Conservation (phyloP, 1,284 basidiomycete genomes). For the Phenoliferia sp. region DNA sequence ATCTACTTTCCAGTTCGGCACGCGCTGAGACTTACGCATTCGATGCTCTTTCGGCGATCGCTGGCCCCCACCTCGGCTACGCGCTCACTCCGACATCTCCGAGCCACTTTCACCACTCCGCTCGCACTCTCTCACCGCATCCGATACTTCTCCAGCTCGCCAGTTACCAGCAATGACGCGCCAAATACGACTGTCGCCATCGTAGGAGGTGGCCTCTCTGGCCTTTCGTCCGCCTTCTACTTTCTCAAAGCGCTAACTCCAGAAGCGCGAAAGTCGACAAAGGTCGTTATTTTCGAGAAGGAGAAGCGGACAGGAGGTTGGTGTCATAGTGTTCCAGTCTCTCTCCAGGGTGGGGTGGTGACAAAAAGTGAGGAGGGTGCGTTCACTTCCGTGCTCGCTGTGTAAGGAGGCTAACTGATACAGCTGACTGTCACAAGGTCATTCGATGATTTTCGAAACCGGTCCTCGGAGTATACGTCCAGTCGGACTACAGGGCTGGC, state of each 20-base stretch:
- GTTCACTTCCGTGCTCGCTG: slow-evolving; percentile 67
- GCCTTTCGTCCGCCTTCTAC: slow-evolving; percentile 73
- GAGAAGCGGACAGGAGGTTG: slow-evolving; percentile 70
- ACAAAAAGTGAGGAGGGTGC: slow-evolving; percentile 41
- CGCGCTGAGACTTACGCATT: too few relatives aligned
- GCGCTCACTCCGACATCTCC: not conserved
- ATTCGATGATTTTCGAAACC: slow-evolving; percentile 62
- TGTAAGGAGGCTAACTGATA: slow-evolving; percentile 52
- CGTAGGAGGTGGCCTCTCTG: slow-evolving; percentile 75
- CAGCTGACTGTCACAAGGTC: not conserved
- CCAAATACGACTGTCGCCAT: slow-evolving; percentile 51
- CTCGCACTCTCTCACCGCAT: not conserved
- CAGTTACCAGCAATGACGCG: not conserved
- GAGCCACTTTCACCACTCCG: not conserved
- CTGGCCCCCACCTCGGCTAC: not conserved
- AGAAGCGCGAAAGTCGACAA: slow-evolving; percentile 34
- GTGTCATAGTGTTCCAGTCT: slow-evolving; percentile 59
- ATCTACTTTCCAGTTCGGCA: not conserved
- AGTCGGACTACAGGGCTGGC: slow-evolving; percentile 54
- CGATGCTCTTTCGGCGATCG: not conserved
- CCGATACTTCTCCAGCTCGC: not conserved
- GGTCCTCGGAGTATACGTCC: slow-evolving; percentile 80
- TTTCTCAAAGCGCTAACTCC: slow-evolving; percentile 62
- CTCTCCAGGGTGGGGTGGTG: slow-evolving; percentile 50
- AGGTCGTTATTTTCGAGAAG: slow-evolving; percentile 67